Base-by-base conservation (phyloP, 768 basidiomycete species). In the Lactarius tabidus region DNA sequence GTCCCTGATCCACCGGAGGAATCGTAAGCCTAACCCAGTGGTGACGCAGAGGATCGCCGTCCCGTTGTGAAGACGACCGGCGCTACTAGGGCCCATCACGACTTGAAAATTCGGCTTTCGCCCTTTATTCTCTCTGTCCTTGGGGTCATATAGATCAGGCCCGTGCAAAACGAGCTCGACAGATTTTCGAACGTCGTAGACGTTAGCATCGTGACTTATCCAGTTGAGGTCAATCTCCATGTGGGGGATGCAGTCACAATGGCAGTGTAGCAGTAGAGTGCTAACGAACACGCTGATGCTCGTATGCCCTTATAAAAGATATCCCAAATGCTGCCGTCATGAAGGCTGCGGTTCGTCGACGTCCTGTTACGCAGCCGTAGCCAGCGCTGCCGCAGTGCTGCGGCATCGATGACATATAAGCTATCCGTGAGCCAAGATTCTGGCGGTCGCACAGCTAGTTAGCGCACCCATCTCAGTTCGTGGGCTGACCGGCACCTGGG, bases 141-240 rank as follows among this genome's bases (percentile, higher is more conserved):
- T 70, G 7, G 78, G 74, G 52, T 75, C 70, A 68, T 75, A 75
- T 69, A 86, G 83, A n/a, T 33, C 8, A 8, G 81, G 77, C 3
- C 80, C 79, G 67, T 91, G 90, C 1, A 93, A 74, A 38, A 87
- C 77, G 7, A 69, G 60, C 1, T 84, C 84, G 55, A 93, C 78
- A 7, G 74, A 77, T 41, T 84, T 80, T 23, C 82, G 86, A n/a
- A 90, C 79, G 39, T 83, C 81, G 79, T 82, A 88, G 53, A 80
- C 71, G 62, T 79, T 82, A 2, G 79, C 81, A 20, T 78, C 76
- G 64, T 70, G 74, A n/a, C 72, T 65, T 7, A 82, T 64, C 31
- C 73, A 70, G 18, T 69, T 71, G 29, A 81, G 70, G 17, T 71
- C 67, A 57, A 82, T 70, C 48, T 80, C 79, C 81, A 81, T 81